Evolutionary conservation across 2,329 filamentous ascomycete genomes (phyloP).

Genomic region (Hymenoscyphus scutula): DNA sequence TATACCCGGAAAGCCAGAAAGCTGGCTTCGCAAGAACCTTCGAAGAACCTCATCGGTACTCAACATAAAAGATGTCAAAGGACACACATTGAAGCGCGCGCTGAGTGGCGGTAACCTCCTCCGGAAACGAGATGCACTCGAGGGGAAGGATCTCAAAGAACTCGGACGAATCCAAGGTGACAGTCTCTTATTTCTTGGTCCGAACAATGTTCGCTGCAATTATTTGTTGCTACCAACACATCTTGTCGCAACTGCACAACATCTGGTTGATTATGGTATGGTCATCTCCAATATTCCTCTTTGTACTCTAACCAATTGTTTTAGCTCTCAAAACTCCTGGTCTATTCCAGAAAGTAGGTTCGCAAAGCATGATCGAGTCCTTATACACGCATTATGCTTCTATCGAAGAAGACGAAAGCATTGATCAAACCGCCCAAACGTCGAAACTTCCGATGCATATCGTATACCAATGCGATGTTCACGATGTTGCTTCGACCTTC

Average conservation of each 20-base stretch:
- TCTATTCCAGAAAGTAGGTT: constrained; percentile 63
- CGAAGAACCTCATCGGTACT: constrained; percentile 38
- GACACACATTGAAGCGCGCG: constrained; percentile 41
- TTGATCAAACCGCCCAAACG: constrained; percentile 57
- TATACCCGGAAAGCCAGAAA: constrained; percentile 32
- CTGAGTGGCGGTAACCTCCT: constrained; percentile 57
- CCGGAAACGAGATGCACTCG: constrained; percentile 44
- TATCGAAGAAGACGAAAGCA: constrained; percentile 46
- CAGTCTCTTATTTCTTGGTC: constrained; percentile 58
- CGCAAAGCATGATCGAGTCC: constrained; percentile 49
- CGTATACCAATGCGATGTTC: constrained; percentile 47
- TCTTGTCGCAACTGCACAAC: constrained; percentile 63
- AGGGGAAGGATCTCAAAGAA: constrained; percentile 54
- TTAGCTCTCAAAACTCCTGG: constrained; percentile 47
- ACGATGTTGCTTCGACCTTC: constrained; percentile 67
- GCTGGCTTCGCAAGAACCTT: constrained; percentile 41
- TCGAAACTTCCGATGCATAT: constrained; percentile 61
- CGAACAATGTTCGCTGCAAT: constrained; percentile 44
- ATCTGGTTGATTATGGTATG: constrained; percentile 59
- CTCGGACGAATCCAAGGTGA: constrained; percentile 63
- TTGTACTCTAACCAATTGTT: constrained; percentile 18
- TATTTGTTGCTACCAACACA: constrained; percentile 50
- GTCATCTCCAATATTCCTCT: background rate
- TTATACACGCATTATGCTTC: constrained; percentile 64
- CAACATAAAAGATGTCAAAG: constrained; percentile 23